Conservation (phyloP, 2,329 filamentous ascomycete genomes). For the Aspergillus alliaceus region DNA sequence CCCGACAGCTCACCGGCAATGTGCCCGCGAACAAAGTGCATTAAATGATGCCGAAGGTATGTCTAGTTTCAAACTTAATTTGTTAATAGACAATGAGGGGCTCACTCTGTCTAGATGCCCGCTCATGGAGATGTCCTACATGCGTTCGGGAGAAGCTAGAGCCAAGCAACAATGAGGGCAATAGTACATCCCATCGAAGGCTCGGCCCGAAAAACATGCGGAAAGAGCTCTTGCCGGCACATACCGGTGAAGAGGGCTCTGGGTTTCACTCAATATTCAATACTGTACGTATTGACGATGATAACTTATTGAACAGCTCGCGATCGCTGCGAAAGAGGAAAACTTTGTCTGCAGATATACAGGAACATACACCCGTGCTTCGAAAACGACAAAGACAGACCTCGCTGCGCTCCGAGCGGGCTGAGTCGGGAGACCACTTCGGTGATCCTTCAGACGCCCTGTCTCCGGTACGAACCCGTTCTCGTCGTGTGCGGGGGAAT, state of each 20-base stretch:
- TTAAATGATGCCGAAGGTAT: conserved; percentile 64
- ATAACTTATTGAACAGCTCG: conserved; percentile 68
- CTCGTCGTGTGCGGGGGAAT: conserved; percentile 53
- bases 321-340: conserved; percentile 82
- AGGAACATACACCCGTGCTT: conserved; percentile 45
- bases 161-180: conserved; percentile 29
- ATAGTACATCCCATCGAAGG: conserved; percentile 42
- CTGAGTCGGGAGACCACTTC: conserved; percentile 18
- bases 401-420: conserved; percentile 24
- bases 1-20: conserved; percentile 81
- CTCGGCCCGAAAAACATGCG: conserved; percentile 66
- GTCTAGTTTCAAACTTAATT: neutral
- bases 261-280: conserved; percentile 78
- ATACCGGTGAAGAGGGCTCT: conserved; percentile 62
- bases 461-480: conserved; percentile 50
- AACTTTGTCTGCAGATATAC: conserved; percentile 66
- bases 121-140: conserved; percentile 62
- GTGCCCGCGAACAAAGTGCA: conserved; percentile 71
- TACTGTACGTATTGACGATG: conserved; percentile 68
- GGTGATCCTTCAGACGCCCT: conserved; percentile 20
- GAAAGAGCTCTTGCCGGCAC: conserved; percentile 70
- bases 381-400: conserved; percentile 51
- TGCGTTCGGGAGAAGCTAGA: conserved; percentile 49
- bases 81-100: neutral
- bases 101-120: conserved; percentile 52